Conservation (phyloP, 2,329 filamentous ascomycete genomes). For the Myriosclerotinia curreyana region DNA sequence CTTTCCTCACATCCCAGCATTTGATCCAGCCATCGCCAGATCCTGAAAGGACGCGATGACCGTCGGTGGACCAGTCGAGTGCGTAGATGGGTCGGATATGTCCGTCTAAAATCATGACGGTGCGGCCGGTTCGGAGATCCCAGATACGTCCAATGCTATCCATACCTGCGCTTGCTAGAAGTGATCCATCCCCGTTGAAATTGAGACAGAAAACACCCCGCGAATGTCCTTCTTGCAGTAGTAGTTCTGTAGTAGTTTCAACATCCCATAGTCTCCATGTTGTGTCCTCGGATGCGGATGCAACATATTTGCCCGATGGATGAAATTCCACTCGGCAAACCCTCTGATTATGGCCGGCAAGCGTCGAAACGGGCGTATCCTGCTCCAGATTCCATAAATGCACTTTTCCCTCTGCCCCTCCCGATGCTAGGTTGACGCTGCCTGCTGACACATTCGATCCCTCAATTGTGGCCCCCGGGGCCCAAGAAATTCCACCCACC, state of each 20-base stretch:
- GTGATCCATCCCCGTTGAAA: constrained; percentile 87
- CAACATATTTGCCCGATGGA: constrained; percentile 83
- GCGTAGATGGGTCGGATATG: constrained; percentile 90
- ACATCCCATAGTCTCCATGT: constrained; percentile 98
- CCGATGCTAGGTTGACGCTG: constrained; percentile 81
- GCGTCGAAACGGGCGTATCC: constrained; percentile 78
- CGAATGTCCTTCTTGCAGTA: constrained; percentile 91
- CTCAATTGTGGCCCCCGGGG: constrained; percentile 74
- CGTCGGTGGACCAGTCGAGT: constrained; percentile 88
- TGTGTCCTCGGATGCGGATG: constrained; percentile 91
- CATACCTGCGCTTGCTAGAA: constrained; percentile 86
- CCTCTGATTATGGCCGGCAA: constrained; percentile 79
- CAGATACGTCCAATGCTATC: constrained; percentile 95
- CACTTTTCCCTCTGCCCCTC: constrained; percentile 82
- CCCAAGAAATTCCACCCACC: constrained; percentile 88
- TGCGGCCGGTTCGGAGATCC: constrained; percentile 89
- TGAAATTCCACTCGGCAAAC: constrained; percentile 95
- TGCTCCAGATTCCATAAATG: constrained; percentile 87
- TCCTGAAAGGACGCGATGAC: constrained; percentile 87
- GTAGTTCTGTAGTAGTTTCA: constrained; percentile 75
- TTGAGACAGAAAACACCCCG: constrained; percentile 86
- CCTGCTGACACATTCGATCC: constrained; percentile 67
- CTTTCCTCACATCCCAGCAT: constrained; percentile 94
- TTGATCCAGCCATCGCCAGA: constrained; percentile 95
- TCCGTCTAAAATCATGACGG: constrained; percentile 89